Evolutionary conservation across 2,329 filamentous ascomycete species (phyloP).

Genomic region (Decorospora gaudefroyi): DNA sequence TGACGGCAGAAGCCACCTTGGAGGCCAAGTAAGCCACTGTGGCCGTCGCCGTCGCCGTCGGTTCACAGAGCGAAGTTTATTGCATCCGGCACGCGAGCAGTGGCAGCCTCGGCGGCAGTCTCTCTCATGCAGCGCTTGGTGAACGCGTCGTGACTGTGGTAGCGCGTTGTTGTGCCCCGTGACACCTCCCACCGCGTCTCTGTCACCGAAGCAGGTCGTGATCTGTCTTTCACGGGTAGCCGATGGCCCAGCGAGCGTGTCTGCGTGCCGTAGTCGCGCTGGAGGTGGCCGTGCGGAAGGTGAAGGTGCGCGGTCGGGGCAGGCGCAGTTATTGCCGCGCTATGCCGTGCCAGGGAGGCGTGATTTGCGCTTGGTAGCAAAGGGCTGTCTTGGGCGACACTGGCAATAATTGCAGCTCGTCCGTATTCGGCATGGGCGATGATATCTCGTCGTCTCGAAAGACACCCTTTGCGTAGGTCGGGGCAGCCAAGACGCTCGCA

Average conservation of each 20-base stretch:
- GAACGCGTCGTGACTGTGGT: conserved; percentile 35
- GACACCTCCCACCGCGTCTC: conserved; percentile 9
- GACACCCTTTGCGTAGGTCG: conserved; percentile 34
- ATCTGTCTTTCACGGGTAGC: conserved; percentile 1
- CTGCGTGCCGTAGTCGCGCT: conserved; percentile 31
- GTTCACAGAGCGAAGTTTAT: too few species aligned
- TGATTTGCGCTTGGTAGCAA: conserved; percentile 43
- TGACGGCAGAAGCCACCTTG: conserved; percentile 49
- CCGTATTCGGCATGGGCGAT: conserved; percentile 35
- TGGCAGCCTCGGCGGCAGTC: conserved; percentile 25
- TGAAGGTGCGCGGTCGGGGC: conserved; percentile 25
- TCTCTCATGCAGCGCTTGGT: conserved; percentile 33
- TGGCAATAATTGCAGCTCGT: conserved; percentile 29
- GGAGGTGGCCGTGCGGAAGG: conserved; percentile 31
- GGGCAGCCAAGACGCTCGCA: conserved; percentile 18
- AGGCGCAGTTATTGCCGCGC: conserved; percentile 32
- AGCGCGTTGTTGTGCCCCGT: conserved; percentile 32
- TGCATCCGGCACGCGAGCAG: conserved; percentile 32
- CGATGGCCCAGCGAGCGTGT: conserved; percentile 19
- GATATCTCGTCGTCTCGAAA: conserved; percentile 34
- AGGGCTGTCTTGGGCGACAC: conserved; percentile 43
- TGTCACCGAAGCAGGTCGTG: conserved; percentile 13
- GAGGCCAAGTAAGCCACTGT: conserved; percentile 46
- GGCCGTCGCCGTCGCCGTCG: too few species aligned
- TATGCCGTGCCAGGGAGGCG: conserved; percentile 19